Evolutionary conservation across 2,329 filamentous ascomycete species (phyloP).

Genomic region (Aspergillus bombycis): DNA sequence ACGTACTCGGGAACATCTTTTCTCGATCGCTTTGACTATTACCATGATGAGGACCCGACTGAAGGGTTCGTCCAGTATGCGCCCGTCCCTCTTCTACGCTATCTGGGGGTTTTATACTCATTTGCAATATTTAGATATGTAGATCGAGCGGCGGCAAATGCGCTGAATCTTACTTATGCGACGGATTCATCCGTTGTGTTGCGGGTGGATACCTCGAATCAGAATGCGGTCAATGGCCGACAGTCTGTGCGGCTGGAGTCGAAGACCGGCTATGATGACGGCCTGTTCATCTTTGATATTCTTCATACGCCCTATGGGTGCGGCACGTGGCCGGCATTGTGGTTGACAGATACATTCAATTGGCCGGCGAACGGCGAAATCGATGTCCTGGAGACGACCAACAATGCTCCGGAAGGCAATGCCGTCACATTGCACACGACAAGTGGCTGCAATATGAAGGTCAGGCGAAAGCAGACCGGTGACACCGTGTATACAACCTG

Average conservation of each 20-base stretch:
- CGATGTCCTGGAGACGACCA: constrained; percentile 64
- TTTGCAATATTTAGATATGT: constrained; percentile 39
- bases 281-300: constrained; percentile 70
- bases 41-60: constrained; percentile 48
- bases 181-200: constrained; percentile 58
- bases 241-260: constrained; percentile 67
- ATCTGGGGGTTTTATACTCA: neutral
- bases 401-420: constrained; percentile 59
- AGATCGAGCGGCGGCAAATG: constrained; percentile 35
- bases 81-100: constrained; percentile 20
- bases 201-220: constrained; percentile 63
- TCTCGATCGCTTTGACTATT: constrained; percentile 52
- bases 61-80: constrained; percentile 52
- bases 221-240: constrained; percentile 61
- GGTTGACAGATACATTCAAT: constrained; percentile 63
- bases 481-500: constrained; percentile 50
- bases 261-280: constrained; percentile 61
- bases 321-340: constrained; percentile 67
- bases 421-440: constrained; percentile 64
- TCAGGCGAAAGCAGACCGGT: constrained; percentile 59
- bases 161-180: constrained; percentile 64
- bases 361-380: constrained; percentile 70
- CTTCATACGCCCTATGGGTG: constrained; percentile 66
- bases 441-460: constrained; percentile 56
- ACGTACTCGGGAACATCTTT: constrained; percentile 47